phyloP scores from a whole-genome alignment of 1,284 basidiomycete species.

The Austroboletus novae-zelandiae region DNA sequence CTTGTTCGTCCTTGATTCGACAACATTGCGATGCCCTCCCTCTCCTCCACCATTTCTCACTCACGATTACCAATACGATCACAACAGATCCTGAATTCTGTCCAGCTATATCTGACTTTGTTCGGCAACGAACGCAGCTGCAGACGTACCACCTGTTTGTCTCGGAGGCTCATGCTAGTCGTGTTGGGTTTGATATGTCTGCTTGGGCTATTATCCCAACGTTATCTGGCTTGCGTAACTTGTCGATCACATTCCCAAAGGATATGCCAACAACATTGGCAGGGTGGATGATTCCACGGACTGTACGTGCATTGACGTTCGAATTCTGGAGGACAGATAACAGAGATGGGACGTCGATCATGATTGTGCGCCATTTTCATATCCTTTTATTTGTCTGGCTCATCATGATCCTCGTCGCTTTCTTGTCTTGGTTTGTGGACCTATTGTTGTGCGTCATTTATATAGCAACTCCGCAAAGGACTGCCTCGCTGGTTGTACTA shows the following conservation, averaged over 20 bases:
- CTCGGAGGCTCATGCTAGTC: slow-evolving; percentile 45
- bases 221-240: slow-evolving; percentile 45
- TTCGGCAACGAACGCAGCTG: slow-evolving; percentile 54
- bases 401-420: not conserved
- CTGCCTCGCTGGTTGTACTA: slow-evolving; percentile 54
- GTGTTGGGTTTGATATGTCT: slow-evolving; percentile 63
- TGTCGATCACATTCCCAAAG: slow-evolving; percentile 60
- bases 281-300: slow-evolving; percentile 64
- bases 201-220: slow-evolving; percentile 70
- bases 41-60: slow-evolving; percentile 61
- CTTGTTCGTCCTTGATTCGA: slow-evolving; percentile 49
- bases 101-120: slow-evolving; percentile 63
- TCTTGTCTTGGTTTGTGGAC: not conserved
- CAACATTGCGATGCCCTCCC: slow-evolving; percentile 44
- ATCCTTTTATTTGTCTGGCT: not conserved
- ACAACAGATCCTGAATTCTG: slow-evolving; percentile 59
- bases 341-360: slow-evolving; percentile 34
- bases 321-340: slow-evolving; percentile 38
- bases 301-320: slow-evolving; percentile 51
- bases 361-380: slow-evolving; percentile 28
- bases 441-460: not conserved
- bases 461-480: slow-evolving; percentile 58
- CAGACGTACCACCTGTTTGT: slow-evolving; percentile 52
- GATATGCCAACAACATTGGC: slow-evolving; percentile 63
- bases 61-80: slow-evolving; percentile 46